Conservation (phyloP, 2,329 filamentous ascomycete species). For the Rhexocercosporidium sp. region DNA sequence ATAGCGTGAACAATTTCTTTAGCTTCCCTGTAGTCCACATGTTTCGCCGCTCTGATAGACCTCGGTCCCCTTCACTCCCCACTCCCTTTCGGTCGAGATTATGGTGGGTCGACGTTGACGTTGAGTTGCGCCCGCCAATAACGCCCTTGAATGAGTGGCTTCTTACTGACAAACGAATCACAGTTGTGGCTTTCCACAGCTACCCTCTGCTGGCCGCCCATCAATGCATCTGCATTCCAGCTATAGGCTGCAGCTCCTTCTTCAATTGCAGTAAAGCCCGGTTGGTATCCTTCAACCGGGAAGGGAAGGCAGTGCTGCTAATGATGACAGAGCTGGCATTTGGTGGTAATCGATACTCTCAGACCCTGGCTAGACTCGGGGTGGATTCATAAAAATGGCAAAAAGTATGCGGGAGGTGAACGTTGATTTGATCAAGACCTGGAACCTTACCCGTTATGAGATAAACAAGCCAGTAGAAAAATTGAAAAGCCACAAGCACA, state of each 20-base stretch:
- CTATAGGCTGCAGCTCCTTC: neutral
- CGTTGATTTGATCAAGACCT: neutral
- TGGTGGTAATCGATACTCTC: neutral
- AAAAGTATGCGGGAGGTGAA: neutral
- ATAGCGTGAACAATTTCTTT: neutral
- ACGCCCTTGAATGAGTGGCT: neutral
- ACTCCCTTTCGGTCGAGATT: neutral
- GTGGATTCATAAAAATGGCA: neutral
- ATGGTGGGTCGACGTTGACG: neutral
- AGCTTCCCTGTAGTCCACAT: constrained; percentile 5
- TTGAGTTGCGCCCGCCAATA: neutral
- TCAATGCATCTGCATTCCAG: too few relatives aligned
- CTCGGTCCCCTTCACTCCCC: neutral
- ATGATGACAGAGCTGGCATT: neutral
- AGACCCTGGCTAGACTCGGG: constrained; percentile 5
- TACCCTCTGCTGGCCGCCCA: neutral
- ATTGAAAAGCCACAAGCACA: constrained; percentile 5
- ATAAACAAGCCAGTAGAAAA: constrained; percentile 5
- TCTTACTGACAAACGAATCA: neutral
- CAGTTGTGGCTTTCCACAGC: neutral
- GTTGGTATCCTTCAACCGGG: too few relatives aligned
- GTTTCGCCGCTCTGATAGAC: neutral
- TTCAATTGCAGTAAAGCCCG: too few relatives aligned
- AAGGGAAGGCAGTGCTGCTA: too few relatives aligned
- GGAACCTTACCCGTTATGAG: constrained; percentile 1